Evolutionary conservation across 345 rosid genomes (phyloP).

Genomic region (Moricandia arvensis): DNA sequence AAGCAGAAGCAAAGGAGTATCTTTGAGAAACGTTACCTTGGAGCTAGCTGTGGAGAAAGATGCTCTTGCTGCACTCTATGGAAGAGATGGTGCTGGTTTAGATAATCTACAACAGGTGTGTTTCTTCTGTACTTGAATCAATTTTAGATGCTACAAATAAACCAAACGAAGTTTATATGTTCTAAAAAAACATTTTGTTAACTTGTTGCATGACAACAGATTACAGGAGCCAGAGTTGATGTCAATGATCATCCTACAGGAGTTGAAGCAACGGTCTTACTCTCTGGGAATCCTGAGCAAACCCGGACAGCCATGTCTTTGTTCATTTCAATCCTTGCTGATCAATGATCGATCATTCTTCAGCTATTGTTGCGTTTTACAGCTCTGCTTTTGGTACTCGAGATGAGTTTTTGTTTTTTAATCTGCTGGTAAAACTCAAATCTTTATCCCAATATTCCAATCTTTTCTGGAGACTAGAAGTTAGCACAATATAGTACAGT

Average conservation of each 20-base stretch:
- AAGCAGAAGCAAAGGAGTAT: slow-evolving; percentile 44
- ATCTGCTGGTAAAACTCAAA: neutral
- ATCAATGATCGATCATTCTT: slow-evolving; percentile 14
- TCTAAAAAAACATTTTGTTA: neutral
- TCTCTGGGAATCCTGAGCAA: slow-evolving; percentile 62
- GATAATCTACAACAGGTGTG: slow-evolving; percentile 57
- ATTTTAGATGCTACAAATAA: neutral
- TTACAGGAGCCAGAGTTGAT: slow-evolving; percentile 60
- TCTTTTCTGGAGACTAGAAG: neutral
- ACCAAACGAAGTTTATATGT: neutral
- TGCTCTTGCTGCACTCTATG: slow-evolving; percentile 47
- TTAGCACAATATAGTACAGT: too few species aligned
- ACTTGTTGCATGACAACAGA: slow-evolving; percentile 38
- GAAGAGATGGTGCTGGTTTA: slow-evolving; percentile 60
- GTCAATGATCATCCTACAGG: slow-evolving; percentile 47
- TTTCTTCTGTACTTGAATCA: neutral
- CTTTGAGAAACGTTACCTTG: slow-evolving; percentile 49
- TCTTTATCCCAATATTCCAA: neutral
- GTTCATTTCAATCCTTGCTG: slow-evolving; percentile 33
- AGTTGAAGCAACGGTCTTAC: slow-evolving; percentile 47
- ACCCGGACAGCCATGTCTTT: slow-evolving; percentile 52
- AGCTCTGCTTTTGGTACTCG: neutral
- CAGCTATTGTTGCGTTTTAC: neutral
- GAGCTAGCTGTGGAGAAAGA: slow-evolving; percentile 48
- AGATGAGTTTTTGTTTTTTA: neutral